phyloP scores from a whole-genome alignment of 495 filamentous ascomycete species.

The Hypoxylon subgilvum region DNA sequence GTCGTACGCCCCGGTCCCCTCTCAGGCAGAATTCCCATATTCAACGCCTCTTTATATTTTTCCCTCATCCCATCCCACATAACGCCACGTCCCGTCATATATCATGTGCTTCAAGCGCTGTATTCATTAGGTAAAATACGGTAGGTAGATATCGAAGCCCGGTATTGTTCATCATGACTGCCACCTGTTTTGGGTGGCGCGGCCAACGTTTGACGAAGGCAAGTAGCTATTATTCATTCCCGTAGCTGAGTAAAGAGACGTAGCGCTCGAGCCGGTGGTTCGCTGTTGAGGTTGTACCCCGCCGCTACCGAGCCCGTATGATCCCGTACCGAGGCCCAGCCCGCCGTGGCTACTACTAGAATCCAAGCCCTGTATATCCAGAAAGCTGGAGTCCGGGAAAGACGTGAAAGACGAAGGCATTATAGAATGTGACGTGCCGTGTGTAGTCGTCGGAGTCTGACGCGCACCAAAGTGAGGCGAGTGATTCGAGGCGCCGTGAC shows the following conservation, averaged over 20 bases:
- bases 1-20: neutral
- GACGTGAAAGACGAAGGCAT: conserved; percentile 34
- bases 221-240: conserved; percentile 40
- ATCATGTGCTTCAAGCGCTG: conserved; percentile 19
- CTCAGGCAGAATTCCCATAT: conserved; percentile 7
- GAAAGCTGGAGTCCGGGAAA: conserved; percentile 45
- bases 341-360: conserved; percentile 39
- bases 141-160: neutral
- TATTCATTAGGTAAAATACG: neutral
- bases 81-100: conserved; percentile 37
- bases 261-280: conserved; percentile 36
- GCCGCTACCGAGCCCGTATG: conserved; percentile 38
- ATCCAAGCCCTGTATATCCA: conserved; percentile 49
- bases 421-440: conserved; percentile 37
- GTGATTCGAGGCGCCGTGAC: conserved; percentile 46
- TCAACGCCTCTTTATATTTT: conserved; percentile 37
- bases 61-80: conserved; percentile 16
- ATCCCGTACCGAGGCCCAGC: conserved; percentile 31
- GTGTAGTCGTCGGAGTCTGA: conserved; percentile 37
- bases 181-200: conserved; percentile 40
- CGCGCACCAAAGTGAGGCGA: conserved; percentile 45
- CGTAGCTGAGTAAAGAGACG: conserved; percentile 37
- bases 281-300: conserved; percentile 39
- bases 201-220: conserved; percentile 36
- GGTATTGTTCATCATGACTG: conserved; percentile 12